phyloP scores from a whole-genome alignment of 768 basidiomycete genomes.

The Cystofilobasidium ferigula region DNA sequence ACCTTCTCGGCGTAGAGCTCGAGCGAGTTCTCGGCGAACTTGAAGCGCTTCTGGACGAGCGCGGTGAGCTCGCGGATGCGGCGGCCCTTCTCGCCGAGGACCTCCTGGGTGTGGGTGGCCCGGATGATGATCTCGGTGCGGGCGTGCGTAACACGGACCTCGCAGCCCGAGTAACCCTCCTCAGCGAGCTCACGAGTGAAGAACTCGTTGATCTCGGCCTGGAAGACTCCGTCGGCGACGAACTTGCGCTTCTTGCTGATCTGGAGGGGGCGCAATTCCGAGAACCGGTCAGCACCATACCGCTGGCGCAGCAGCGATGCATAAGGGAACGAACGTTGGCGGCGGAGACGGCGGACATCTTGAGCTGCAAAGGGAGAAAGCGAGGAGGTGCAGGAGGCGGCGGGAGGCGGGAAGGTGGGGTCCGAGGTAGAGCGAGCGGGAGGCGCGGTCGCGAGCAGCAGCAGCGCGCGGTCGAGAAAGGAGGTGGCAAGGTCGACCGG shows the following conservation, averaged over 20 bases:
- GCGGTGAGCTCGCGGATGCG: constrained; percentile 97
- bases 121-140: constrained; percentile 99
- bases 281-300: too few relatives aligned
- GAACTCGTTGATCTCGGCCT: constrained; percentile 98
- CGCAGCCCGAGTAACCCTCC: constrained; percentile 99
- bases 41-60: constrained; percentile 98
- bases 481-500: too few relatives aligned
- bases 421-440: neutral
- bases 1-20: constrained; percentile 99
- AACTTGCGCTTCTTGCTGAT: constrained; percentile 94
- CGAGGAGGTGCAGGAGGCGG: constrained; percentile 3
- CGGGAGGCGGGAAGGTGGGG: neutral
- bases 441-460: neutral
- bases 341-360: constrained; percentile 31
- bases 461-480: too few relatives aligned
- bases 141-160: constrained; percentile 98
- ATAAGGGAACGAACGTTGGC: neutral
- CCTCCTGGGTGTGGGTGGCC: constrained; percentile 92
- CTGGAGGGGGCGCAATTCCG: constrained; percentile 31
- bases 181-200: constrained; percentile 86
- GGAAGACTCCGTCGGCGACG: constrained; percentile 83
- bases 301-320: too few relatives aligned
- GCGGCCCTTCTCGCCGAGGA: constrained; percentile 97
- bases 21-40: constrained; percentile 96
- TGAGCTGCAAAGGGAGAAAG: constrained; percentile 26